Evolutionary conservation across 2,329 filamentous ascomycete species (phyloP), one percentile per base, ranked within the genome.

Genomic region (Huntiella savannae): DNA sequence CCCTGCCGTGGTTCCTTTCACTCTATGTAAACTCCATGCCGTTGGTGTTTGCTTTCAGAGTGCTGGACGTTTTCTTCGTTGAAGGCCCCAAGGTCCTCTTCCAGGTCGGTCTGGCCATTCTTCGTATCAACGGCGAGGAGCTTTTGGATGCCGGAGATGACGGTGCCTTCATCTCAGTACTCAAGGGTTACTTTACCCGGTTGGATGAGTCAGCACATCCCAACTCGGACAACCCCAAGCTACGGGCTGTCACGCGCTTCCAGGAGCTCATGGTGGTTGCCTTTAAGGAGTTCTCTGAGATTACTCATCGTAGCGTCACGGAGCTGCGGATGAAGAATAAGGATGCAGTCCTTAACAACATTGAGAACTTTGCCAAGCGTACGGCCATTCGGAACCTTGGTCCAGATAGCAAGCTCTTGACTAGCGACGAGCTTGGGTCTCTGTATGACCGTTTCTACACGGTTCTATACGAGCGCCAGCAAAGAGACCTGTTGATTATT

Each of bases 21-120:
- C 70, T 98, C 13, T 98, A 96, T 63, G 92, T 98, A 68, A 98
- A 98, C 70, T 96, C 88, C 1, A 98, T 98, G 91, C 91, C 91
- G 4, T 69, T 98, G 12, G 86, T 96, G 1, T 98, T 96, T 62
- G 91, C 91, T 40, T 98, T 96, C 61, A 75, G 91, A 47, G 91
- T 98, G 42, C 64, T 98, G 51, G 91, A 98, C 56, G 88, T 98
- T 43, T 98, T 98, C 67, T 98, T 98, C 62, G 75, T 98, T 36
- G 91, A 98, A 62, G 91, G 91, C 0, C 88, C 91, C 12, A 96
- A 96, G 63, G 91, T 96, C 1, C 68, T 98, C 7, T 98, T 98
- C 63, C 91, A 98, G 60, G 82, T 98, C 49, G 91, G 91, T 13
- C 67, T 98, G 51, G 91, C 91, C n/a, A 98, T 98, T 55, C 67